phyloP scores from a whole-genome alignment of 2,329 filamentous ascomycete species.

The Colletotrichum sp. region DNA sequence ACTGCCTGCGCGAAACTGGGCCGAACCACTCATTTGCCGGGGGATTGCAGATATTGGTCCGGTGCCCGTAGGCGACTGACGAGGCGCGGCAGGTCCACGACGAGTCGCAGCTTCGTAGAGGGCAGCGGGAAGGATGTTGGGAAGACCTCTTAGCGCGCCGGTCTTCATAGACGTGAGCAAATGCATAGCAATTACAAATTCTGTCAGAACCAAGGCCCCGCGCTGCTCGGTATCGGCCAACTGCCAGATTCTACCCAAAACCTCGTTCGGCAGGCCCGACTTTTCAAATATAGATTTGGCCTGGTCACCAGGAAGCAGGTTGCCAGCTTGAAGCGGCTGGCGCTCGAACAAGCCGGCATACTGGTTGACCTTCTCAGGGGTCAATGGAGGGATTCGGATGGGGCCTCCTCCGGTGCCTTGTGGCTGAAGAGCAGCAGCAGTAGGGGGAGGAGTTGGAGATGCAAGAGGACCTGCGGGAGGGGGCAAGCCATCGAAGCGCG shows the following conservation, averaged over 20 bases:
- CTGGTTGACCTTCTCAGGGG: slow-evolving; percentile 86
- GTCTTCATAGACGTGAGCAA: slow-evolving; percentile 90
- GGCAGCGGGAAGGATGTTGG: slow-evolving; percentile 79
- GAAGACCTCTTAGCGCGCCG: slow-evolving; percentile 78
- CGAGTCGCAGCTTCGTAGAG: slow-evolving; percentile 90
- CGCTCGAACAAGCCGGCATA: slow-evolving; percentile 92
- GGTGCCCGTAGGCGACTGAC: slow-evolving; percentile 57
- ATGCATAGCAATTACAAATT: slow-evolving; percentile 99
- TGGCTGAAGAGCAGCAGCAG: slow-evolving; percentile 52
- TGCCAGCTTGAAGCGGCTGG: slow-evolving; percentile 76
- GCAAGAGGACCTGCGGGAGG: slow-evolving; percentile 27
- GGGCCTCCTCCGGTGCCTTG: slow-evolving; percentile 68
- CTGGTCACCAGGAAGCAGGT: slow-evolving; percentile 78
- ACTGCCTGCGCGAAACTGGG: slow-evolving; percentile 67
- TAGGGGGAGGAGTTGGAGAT: slow-evolving; percentile 52
- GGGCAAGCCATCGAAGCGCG: slow-evolving; percentile 82
- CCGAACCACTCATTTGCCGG: slow-evolving; percentile 78
- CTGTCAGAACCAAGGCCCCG: slow-evolving; percentile 82
- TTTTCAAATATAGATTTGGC: slow-evolving; percentile 96
- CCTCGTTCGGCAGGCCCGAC: slow-evolving; percentile 86
- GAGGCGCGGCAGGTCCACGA: slow-evolving; percentile 47
- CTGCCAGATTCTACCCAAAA: slow-evolving; percentile 94
- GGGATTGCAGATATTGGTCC: slow-evolving; percentile 73
- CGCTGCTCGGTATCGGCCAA: slow-evolving; percentile 93
- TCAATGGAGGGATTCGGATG: slow-evolving; percentile 87